Conservation (phyloP, 306 rosid genomes). For the Lablab purpureus region DNA sequence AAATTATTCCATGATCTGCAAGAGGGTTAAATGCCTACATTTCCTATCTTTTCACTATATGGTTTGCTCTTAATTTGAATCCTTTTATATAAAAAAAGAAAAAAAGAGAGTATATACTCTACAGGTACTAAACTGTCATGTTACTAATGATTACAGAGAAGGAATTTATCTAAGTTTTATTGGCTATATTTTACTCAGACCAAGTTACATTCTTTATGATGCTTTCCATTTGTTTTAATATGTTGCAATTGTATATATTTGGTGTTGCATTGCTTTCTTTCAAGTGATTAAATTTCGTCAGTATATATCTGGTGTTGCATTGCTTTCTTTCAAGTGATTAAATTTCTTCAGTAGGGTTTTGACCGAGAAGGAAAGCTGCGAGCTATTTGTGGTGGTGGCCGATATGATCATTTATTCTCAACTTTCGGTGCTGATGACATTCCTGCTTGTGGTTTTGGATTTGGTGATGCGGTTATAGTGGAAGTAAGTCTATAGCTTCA, state of each 20-base stretch:
- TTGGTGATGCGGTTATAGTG: constrained; percentile 97
- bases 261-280: constrained; percentile 29
- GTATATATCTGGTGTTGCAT: constrained; percentile 45
- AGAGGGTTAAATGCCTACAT: constrained; percentile 20
- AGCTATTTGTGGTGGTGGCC: constrained; percentile 97
- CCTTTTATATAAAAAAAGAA: not conserved
- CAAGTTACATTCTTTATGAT: constrained; percentile 27
- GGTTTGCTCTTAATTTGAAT: constrained; percentile 8
- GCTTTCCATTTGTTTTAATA: constrained; percentile 33
- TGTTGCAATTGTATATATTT: constrained; percentile 31
- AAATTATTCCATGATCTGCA: constrained; percentile 35
- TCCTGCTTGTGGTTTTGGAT: constrained; percentile 97
- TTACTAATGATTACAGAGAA: constrained; percentile 26
- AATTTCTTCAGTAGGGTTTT: constrained; percentile 71
- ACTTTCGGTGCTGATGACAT: constrained; percentile 91
- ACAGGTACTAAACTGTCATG: constrained; percentile 7
- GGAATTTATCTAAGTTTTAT: constrained; percentile 1
- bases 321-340: constrained; percentile 40
- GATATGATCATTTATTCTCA: constrained; percentile 90
- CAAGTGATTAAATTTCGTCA: constrained; percentile 40
- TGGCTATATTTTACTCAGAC: constrained; percentile 27
- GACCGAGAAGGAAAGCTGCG: constrained; percentile 94
- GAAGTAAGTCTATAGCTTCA: constrained; percentile 69
- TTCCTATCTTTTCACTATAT: not conserved
- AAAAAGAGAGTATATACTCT: not conserved